Conservation (phyloP, 2,329 filamentous ascomycete genomes). For the Lecanicillium sp. region DNA sequence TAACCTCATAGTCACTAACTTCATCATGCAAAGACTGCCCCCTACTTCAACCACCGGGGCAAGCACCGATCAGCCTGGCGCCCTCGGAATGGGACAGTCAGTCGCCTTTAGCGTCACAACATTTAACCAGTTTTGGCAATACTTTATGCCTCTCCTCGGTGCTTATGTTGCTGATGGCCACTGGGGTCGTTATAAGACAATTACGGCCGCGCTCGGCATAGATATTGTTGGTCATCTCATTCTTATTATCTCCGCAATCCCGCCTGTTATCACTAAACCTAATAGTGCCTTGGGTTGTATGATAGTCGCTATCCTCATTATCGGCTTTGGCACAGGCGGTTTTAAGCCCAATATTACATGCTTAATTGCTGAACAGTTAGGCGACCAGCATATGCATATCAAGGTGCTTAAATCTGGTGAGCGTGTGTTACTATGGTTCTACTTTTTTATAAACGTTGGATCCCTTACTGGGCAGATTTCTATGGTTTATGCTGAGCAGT, state of each 20-base stretch:
- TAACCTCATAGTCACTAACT: conserved; percentile 41
- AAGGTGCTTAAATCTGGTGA: conserved; percentile 46
- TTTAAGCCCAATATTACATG: conserved; percentile 69
- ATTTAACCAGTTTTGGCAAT: conserved; percentile 52
- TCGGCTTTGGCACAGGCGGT: conserved; percentile 59
- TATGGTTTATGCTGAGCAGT: conserved; percentile 67
- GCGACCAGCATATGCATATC: conserved; percentile 43
- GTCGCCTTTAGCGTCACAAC: conserved; percentile 36
- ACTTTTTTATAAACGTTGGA: conserved; percentile 65
- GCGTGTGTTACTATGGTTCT: conserved; percentile 61
- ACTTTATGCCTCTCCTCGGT: conserved; percentile 49
- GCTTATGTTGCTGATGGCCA: conserved; percentile 45
- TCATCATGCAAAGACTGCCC: conserved; percentile 51
- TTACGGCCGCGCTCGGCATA: conserved; percentile 51
- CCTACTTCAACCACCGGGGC: conserved; percentile 46
- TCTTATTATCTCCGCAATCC: conserved; percentile 57
- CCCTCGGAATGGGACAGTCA: conserved; percentile 48
- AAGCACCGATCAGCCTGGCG: conserved; percentile 36
- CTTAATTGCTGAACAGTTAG: conserved; percentile 58
- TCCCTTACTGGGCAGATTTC: conserved; percentile 53
- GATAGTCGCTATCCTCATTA: conserved; percentile 47
- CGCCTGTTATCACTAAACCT: conserved; percentile 47
- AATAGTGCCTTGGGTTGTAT: conserved; percentile 52
- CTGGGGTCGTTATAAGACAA: conserved; percentile 61
- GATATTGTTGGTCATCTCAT: conserved; percentile 60